These are phyloP conservation scores for Amauroascus verrucosus DNA, from an alignment of 2,329 filamentous ascomycete genomes.

Conservation along the genomic window DNA sequence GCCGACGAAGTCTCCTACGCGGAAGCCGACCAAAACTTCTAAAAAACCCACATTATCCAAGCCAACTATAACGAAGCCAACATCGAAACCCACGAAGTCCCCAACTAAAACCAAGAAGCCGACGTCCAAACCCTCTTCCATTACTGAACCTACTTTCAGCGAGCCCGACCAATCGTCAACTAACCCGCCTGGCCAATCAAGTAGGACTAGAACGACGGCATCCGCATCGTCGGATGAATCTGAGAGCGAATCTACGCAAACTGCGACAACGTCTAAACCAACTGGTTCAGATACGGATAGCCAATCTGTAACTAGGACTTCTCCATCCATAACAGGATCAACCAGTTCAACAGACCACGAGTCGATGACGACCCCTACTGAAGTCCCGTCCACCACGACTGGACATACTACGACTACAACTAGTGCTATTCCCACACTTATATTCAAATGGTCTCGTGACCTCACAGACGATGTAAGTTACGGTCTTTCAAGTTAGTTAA, in stretches of 20 bases:
- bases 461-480: slow-evolving; percentile 4
- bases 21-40: neutral
- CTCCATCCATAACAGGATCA: neutral
- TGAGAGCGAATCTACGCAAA: neutral
- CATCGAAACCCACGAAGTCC: neutral
- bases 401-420: neutral
- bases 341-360: neutral
- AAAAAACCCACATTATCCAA: neutral
- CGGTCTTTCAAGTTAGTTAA: neutral
- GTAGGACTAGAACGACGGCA: neutral
- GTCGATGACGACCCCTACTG: neutral
- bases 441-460: neutral
- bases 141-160: neutral
- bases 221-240: neutral
- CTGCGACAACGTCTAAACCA: neutral
- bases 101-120: neutral
- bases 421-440: slow-evolving; percentile 2
- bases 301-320: neutral
- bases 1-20: neutral
- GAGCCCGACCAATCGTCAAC: neutral
- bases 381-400: neutral
- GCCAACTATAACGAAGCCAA: neutral
- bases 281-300: neutral
- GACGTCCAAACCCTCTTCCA: neutral
- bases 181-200: neutral